Conservation (phyloP, 352 stramenopile genomes). For the Saprolegnia parasitica region DNA sequence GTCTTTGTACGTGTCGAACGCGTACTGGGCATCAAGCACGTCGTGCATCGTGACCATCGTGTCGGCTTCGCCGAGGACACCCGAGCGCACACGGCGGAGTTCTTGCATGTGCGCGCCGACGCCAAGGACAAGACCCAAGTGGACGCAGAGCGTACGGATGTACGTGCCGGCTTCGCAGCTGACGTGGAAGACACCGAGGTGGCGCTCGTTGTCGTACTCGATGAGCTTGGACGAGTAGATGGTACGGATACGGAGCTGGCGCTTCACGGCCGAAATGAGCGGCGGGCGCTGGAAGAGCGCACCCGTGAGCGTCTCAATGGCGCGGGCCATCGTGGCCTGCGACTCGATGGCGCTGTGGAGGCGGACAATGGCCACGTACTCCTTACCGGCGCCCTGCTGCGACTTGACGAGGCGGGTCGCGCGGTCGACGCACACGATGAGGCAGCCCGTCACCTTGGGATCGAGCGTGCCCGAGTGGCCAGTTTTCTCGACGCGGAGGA, state of each 20-base stretch:
- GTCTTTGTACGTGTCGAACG: slow-evolving; percentile 99
- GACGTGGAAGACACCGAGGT: slow-evolving; percentile 97
- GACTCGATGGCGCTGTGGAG: slow-evolving; percentile 95
- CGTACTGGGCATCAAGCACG: slow-evolving; percentile 98
- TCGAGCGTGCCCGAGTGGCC: slow-evolving; percentile 99
- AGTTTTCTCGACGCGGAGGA: slow-evolving; percentile 99
- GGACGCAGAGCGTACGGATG: slow-evolving; percentile 99
- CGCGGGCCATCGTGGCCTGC: slow-evolving; percentile 89
- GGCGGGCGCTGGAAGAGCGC: slow-evolving; percentile 99
- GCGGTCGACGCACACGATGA: slow-evolving; percentile 99
- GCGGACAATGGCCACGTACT: slow-evolving; percentile 98
- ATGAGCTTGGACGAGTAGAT: slow-evolving; percentile 99
- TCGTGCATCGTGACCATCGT: slow-evolving; percentile 99
- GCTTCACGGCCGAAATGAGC: slow-evolving; percentile 99
- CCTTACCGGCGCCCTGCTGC: slow-evolving; percentile 96
- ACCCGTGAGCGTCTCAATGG: slow-evolving; percentile 98
- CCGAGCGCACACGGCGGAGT: slow-evolving; percentile 95
- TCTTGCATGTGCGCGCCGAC: slow-evolving; percentile 99
- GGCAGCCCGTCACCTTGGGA: slow-evolving; percentile 99
- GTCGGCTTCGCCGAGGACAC: slow-evolving; percentile 94
- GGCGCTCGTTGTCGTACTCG: slow-evolving; percentile 97
- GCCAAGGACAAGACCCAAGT: slow-evolving; percentile 96
- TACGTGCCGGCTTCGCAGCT: slow-evolving; percentile 99
- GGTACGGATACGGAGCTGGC: slow-evolving; percentile 98
- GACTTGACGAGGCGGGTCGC: slow-evolving; percentile 91